Evolutionary conservation across 306 rosid species (phyloP).

Genomic region (Prunus kanzakura): DNA sequence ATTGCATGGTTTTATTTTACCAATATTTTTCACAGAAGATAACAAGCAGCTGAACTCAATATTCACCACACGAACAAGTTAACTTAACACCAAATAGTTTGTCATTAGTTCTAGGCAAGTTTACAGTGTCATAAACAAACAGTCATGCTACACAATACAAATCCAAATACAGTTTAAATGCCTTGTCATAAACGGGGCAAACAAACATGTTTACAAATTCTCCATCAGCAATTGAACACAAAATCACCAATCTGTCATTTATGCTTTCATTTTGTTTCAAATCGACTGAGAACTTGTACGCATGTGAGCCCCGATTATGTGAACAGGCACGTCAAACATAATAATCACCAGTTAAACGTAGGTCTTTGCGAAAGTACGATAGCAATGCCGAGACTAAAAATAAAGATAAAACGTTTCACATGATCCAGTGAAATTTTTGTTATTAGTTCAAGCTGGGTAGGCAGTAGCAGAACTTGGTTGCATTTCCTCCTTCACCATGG

Average conservation of each 20-base stretch:
- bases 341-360: neutral
- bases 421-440: neutral
- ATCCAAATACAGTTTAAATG: neutral
- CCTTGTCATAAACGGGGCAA: neutral
- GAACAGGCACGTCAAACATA: neutral
- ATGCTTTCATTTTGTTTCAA: neutral
- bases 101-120: slow-evolving; percentile 1
- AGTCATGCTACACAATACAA: neutral
- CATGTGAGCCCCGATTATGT: neutral
- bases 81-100: neutral
- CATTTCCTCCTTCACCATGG: slow-evolving; percentile 22
- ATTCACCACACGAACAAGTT: neutral
- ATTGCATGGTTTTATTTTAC: neutral
- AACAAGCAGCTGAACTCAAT: neutral
- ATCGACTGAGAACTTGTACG: neutral
- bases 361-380: neutral
- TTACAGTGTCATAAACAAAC: neutral
- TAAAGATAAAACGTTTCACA: neutral
- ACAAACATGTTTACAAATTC: slow-evolving; percentile 1
- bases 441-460: slow-evolving; percentile 17
- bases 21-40: neutral
- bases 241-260: neutral
- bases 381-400: neutral
- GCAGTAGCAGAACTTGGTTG: slow-evolving; percentile 26
- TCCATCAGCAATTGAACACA: neutral